phyloP scores from a whole-genome alignment of 2,329 filamentous ascomycete genomes.

The Aureobasidium melanogenum region DNA sequence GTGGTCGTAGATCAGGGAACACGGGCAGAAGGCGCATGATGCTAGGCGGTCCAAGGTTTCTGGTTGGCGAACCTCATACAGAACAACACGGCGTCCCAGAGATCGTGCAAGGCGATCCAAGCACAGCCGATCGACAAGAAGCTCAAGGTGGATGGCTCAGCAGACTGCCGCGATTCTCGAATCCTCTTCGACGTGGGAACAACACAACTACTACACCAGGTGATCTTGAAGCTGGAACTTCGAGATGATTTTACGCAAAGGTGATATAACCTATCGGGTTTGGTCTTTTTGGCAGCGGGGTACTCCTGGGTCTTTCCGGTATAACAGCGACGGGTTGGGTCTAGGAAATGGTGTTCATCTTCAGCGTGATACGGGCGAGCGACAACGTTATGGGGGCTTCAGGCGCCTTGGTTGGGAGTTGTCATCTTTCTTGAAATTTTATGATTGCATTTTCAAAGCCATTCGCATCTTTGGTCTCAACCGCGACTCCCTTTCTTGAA shows the following conservation, averaged over 20 bases:
- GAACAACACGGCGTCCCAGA: constrained; percentile 4
- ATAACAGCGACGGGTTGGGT: constrained; percentile 2
- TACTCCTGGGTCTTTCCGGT: neutral
- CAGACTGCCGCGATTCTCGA: constrained; percentile 17
- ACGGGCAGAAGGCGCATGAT: constrained; percentile 22
- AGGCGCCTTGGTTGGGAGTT: neutral
- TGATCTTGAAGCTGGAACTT: constrained; percentile 23
- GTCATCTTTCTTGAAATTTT: neutral
- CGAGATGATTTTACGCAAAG: neutral
- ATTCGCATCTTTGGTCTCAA: neutral
- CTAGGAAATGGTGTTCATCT: neutral
- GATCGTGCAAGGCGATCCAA: neutral
- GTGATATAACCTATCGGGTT: neutral
- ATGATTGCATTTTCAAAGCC: neutral
- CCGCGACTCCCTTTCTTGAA: neutral
- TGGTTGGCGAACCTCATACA: constrained; percentile 15
- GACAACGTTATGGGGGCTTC: neutral
- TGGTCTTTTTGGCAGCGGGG: neutral
- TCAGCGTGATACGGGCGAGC: neutral
- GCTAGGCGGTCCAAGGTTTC: constrained; percentile 21
- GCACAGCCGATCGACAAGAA: neutral
- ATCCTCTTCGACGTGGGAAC: constrained; percentile 21
- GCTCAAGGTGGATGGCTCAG: constrained; percentile 18
- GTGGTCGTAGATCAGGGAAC: constrained; percentile 16
- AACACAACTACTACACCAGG: constrained; percentile 15